Conservation (phyloP, 305 asterid genomes). For the Solanum chacoense region DNA sequence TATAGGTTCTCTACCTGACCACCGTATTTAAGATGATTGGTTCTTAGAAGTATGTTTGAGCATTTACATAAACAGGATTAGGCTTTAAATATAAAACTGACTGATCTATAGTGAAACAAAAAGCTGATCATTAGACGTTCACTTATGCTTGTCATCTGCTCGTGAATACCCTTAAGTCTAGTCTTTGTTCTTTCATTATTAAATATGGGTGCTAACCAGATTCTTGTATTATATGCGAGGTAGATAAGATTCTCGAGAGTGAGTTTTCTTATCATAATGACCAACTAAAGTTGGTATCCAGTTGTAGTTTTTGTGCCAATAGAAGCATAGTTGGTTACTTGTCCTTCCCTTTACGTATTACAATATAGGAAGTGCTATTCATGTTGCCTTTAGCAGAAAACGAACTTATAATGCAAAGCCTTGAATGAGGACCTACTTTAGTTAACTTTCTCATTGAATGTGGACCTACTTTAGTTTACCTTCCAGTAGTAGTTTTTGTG, state of each 20-base stretch:
- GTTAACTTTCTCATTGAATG: not conserved
- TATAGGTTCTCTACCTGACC: not conserved
- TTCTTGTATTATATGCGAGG: not conserved
- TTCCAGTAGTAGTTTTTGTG: not conserved
- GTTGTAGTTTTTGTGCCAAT: not conserved
- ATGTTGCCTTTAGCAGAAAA: not conserved
- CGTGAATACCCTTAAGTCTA: not conserved
- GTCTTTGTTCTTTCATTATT: not conserved
- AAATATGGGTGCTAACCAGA: not conserved
- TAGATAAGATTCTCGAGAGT: not conserved
- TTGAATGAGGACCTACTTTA: not conserved
- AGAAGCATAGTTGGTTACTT: not conserved
- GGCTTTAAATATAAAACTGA: not conserved
- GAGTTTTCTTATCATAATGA: not conserved
- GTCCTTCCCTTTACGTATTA: not conserved
- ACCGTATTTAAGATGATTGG: not conserved
- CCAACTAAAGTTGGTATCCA: not conserved
- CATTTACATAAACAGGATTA: not conserved
- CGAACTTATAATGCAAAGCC: not conserved
- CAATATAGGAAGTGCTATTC: not conserved
- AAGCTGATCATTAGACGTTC: not conserved
- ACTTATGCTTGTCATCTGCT: not conserved
- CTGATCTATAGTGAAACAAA: not conserved
- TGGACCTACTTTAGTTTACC: not conserved
- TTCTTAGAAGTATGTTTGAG: not conserved